phyloP scores from a whole-genome alignment of 345 rosid species.

The Camelina hispida region DNA sequence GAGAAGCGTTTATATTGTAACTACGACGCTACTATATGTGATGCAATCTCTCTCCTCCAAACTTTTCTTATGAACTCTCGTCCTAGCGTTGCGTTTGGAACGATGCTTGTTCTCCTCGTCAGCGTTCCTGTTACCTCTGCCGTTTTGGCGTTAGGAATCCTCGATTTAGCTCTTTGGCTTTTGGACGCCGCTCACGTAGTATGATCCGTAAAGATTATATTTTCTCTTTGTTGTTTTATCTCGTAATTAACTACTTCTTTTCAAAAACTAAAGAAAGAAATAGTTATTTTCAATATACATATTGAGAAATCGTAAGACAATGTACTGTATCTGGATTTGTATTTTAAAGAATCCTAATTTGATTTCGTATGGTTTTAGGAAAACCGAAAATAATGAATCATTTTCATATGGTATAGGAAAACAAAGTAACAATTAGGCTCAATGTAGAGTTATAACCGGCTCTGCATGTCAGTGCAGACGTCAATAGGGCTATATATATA shows the following conservation, averaged over 20 bases:
- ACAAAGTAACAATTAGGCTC: no score
- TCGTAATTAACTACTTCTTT: not conserved
- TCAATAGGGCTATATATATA: no score
- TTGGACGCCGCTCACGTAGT: constrained; percentile 8
- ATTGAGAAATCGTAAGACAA: no score
- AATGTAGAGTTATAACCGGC: no score
- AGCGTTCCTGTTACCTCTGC: constrained; percentile 56
- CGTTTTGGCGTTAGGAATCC: constrained; percentile 26
- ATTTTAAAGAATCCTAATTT: no score
- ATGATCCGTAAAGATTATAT: not conserved
- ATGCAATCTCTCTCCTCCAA: constrained; percentile 52
- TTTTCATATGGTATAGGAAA: no score
- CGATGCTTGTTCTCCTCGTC: constrained; percentile 45
- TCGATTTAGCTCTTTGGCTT: constrained; percentile 29
- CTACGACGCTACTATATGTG: constrained; percentile 58
- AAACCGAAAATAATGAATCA: no score
- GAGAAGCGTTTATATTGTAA: constrained; percentile 57
- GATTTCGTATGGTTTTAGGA: no score
- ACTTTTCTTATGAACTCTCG: constrained; percentile 60
- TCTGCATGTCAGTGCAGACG: no score
- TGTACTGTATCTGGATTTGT: no score
- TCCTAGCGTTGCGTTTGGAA: constrained; percentile 64
- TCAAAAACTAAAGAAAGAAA: not conserved
- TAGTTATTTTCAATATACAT: no score
- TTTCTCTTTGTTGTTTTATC: not conserved